phyloP scores from a whole-genome alignment of 345 rosid genomes.

The Camelina laxa region DNA sequence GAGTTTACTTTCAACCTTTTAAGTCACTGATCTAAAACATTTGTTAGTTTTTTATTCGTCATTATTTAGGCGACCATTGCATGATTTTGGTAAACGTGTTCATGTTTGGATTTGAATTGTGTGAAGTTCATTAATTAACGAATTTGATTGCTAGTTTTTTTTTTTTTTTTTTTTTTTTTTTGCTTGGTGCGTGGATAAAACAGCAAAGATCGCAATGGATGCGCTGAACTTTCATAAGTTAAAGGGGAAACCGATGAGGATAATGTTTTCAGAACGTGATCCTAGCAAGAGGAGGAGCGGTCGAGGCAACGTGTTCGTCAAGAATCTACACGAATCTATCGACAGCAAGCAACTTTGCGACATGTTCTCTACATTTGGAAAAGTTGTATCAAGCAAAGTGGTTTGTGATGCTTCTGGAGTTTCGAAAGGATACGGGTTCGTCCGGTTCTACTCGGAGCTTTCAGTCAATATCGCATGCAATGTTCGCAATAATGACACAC shows the following conservation, averaged over 20 bases:
- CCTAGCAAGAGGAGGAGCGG: conserved; percentile 55
- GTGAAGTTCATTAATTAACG: neutral
- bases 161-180: too few species aligned
- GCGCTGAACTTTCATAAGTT: conserved; percentile 49
- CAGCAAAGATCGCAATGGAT: conserved; percentile 56
- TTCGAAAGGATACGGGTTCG: conserved; percentile 64
- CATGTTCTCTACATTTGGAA: conserved; percentile 52
- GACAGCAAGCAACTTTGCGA: conserved; percentile 44
- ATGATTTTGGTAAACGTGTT: neutral
- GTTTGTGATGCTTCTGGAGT: conserved; percentile 55
- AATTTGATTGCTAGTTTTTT: neutral
- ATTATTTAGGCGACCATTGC: neutral
- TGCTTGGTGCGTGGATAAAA: neutral
- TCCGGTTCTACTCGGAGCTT: conserved; percentile 62
- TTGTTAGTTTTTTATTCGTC: neutral
- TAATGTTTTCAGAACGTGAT: conserved; percentile 63
- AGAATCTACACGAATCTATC: conserved; percentile 57
- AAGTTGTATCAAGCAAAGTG: conserved; percentile 65
- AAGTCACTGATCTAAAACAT: neutral
- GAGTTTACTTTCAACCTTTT: neutral
- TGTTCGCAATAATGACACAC: conserved; percentile 46
- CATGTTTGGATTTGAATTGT: neutral
- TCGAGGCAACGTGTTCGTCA: conserved; percentile 64
- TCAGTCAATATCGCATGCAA: conserved; percentile 53
- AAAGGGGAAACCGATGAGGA: conserved; percentile 64